phyloP scores from a whole-genome alignment of 2,329 filamentous ascomycete genomes.

The Fusarium hostae region DNA sequence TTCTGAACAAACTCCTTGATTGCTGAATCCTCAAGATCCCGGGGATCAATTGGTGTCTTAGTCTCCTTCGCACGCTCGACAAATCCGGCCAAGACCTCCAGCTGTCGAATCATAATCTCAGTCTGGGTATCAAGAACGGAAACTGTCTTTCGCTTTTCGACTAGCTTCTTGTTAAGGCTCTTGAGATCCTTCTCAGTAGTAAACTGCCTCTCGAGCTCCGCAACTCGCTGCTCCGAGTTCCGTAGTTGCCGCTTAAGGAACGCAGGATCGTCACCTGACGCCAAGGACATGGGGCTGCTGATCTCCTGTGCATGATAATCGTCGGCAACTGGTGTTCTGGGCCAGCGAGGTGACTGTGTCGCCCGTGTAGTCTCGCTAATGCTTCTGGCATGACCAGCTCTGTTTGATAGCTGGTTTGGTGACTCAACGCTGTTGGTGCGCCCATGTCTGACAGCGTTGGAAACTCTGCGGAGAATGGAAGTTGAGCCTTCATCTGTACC shows the following conservation, averaged over 20 bases:
- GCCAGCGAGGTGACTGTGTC: conserved; percentile 75
- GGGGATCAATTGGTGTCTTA: conserved; percentile 81
- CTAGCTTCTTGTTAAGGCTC: conserved; percentile 85
- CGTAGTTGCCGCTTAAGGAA: conserved; percentile 80
- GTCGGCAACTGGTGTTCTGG: conserved; percentile 72
- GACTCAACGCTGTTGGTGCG: conserved; percentile 82
- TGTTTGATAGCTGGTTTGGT: conserved; percentile 56
- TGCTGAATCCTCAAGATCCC: conserved; percentile 85
- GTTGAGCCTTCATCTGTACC: conserved; percentile 80
- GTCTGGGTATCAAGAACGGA: conserved; percentile 93
- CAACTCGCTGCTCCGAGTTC: conserved; percentile 83
- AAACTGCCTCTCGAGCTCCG: conserved; percentile 86
- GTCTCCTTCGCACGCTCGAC: conserved; percentile 87
- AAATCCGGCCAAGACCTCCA: conserved; percentile 89
- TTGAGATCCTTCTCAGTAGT: conserved; percentile 72
- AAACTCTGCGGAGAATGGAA: conserved; percentile 87
- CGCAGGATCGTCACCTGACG: conserved; percentile 72
- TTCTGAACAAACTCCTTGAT: conserved; percentile 91
- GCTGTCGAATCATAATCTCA: conserved; percentile 92
- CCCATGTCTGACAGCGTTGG: conserved; percentile 92
- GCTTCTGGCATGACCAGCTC: conserved; percentile 67
- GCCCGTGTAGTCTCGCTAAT: conserved; percentile 75
- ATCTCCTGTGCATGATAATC: conserved; percentile 69
- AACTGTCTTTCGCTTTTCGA: conserved; percentile 95
- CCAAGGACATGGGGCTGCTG: conserved; percentile 75